Evolutionary conservation across 2,329 filamentous ascomycete genomes (phyloP).

Genomic region (Neophaeococcomyces aloes): DNA sequence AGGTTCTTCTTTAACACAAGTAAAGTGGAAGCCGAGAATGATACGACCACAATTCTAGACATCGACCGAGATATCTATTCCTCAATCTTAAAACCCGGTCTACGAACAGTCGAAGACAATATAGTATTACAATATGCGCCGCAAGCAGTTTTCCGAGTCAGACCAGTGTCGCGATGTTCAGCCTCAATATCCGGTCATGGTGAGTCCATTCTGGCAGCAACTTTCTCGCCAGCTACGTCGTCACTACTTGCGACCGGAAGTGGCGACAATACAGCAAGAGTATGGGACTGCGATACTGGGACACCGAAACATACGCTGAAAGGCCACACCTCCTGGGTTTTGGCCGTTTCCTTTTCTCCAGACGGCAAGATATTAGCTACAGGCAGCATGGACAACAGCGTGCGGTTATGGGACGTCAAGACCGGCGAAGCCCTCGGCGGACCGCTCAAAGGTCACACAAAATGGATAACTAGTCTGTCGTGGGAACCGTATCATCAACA

Average conservation of each 20-base stretch:
- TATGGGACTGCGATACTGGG: constrained; percentile 92
- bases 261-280: constrained; percentile 79
- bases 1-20: constrained; percentile 50
- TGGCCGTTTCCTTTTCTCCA: constrained; percentile 78
- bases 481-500: constrained; percentile 94
- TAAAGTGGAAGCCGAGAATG: constrained; percentile 22
- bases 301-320: constrained; percentile 77
- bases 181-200: constrained; percentile 84
- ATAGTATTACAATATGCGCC: constrained; percentile 58
- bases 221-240: constrained; percentile 73
- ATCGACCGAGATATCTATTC: constrained; percentile 41
- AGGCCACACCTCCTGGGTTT: constrained; percentile 81
- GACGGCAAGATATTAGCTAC: constrained; percentile 74
- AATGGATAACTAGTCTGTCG: constrained; percentile 76
- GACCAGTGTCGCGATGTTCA: constrained; percentile 80
- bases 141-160: constrained; percentile 87
- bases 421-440: constrained; percentile 64
- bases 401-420: constrained; percentile 74
- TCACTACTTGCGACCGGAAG: constrained; percentile 74
- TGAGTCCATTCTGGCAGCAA: constrained; percentile 73
- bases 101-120: constrained; percentile 50
- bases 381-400: constrained; percentile 83
- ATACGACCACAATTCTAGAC: constrained; percentile 32
- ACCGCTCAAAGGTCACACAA: constrained; percentile 71
- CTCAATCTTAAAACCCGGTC: constrained; percentile 39